Base-by-base conservation (phyloP, 2,329 filamentous ascomycete genomes). In the Ophiostoma angusticollis region DNA sequence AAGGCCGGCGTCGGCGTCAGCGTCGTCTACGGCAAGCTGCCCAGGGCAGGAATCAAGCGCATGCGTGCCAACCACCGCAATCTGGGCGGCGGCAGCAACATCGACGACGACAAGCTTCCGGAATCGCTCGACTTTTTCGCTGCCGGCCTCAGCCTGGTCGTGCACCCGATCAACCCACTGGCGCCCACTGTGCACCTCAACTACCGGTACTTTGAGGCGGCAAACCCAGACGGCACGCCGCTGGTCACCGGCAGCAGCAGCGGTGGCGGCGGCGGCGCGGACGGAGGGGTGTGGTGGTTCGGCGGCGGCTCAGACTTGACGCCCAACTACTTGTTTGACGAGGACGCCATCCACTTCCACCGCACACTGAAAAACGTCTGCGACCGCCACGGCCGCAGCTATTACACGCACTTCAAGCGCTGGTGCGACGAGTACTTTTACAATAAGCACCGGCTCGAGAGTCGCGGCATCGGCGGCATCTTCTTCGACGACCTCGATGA, bases 361-460 rank as follows among this genome's bases (percentile, higher is more conserved):
- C 78, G 78, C 58, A 85, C 82, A 3, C 80, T 98, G 53, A 96
- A 95, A 63, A 77, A 85, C 32, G 81, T 82, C 14, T 98, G 91
- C 62, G 91, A 98, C 60, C 79, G 80, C 49, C 91, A 98, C 59
- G 84, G 95, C 64, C 84, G 83, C 58, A 72, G 69, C 27, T 98
- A 95, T 68, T 98, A 93, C 59, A 79, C 85, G 11, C 77, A 78
- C 38, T 98, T 96, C 72, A 98, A 98, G 67, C 80, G 82, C 56
- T 98, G 91, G 91, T 98, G 91, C 58, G 91, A 98, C 58, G 78
- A 93, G 52, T 98, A 98, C 66, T 98, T 98, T 63, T 80, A 72
- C 65, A 83, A 95, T 60, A 89, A 87, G 58, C 91, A 98, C 64
- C 78, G 91, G 33, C 74, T 74, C 43, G 91, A 98, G 64, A 69